These are phyloP conservation scores for Candida argentea DNA, from an alignment of 805 yeast genomes.

Conservation along the genomic window DNA sequence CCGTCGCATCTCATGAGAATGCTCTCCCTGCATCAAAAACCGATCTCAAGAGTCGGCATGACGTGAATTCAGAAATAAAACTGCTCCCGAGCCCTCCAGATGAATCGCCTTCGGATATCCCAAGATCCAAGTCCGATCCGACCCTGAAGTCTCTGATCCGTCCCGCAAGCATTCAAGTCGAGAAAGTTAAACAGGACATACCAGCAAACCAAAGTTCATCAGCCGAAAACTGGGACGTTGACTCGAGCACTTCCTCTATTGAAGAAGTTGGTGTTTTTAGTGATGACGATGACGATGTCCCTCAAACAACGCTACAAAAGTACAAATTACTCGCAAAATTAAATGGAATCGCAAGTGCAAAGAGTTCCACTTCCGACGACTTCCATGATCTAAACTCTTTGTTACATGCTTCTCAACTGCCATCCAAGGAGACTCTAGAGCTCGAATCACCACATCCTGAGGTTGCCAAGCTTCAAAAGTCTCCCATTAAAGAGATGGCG, in stretches of 20 bases:
- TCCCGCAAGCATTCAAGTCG: no score
- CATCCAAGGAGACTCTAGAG: no score
- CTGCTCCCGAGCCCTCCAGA: neutral
- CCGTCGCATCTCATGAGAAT: no score
- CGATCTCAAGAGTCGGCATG: slow-evolving; percentile 2
- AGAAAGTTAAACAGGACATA: neutral
- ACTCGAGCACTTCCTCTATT: slow-evolving; percentile 24
- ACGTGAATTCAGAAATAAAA: slow-evolving; percentile 4
- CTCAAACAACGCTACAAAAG: neutral
- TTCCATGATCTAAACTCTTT: no score
- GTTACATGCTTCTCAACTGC: no score
- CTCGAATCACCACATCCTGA: slow-evolving; percentile 5
- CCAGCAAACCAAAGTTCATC: slow-evolving; percentile 1
- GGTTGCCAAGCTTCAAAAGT: slow-evolving; percentile 1
- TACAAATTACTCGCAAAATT: slow-evolving; percentile 1
- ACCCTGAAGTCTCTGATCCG: no score
- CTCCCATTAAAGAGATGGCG: slow-evolving; percentile 6
- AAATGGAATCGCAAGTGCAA: neutral
- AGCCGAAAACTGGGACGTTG: slow-evolving; percentile 2
- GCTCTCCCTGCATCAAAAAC: no score
- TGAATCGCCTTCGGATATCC: neutral
- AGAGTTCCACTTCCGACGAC: no score
- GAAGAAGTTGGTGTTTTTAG: slow-evolving; percentile 30
- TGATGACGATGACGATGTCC: slow-evolving; percentile 21
- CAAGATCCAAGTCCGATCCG: no score